A percentile compares a stretch with the other conserved stretches of the same genome.
Evolutionary conservation across 495 filamentous ascomycete species (phyloP).

Genomic region (Poronia punctata): DNA sequence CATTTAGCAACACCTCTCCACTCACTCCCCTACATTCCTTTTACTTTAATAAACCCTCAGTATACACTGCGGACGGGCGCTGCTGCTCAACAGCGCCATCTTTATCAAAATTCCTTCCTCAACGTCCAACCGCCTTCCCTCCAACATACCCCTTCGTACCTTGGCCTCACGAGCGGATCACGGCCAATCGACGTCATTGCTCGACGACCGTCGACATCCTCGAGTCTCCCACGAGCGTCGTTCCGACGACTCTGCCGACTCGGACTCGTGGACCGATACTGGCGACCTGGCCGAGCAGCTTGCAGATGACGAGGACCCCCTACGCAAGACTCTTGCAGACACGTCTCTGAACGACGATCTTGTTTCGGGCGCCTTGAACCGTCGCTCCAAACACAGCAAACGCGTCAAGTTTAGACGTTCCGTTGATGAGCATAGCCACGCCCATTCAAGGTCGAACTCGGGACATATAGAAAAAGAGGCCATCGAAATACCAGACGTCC

Average conservation of each 20-base stretch:
- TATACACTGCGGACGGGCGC: constrained; percentile 43
- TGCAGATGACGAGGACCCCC: constrained; percentile 70
- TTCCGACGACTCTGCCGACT: constrained; percentile 57
- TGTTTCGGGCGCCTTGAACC: constrained; percentile 40
- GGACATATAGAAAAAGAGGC: constrained; percentile 65
- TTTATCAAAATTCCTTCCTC: constrained; percentile 50
- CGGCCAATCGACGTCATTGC: constrained; percentile 35
- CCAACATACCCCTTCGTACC: constrained; percentile 57
- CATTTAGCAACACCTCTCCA: constrained; percentile 17
- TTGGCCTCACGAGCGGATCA: constrained; percentile 35
- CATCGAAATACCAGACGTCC: constrained; percentile 71
- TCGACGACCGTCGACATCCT: constrained; percentile 29
- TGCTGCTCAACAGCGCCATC: constrained; percentile 55
- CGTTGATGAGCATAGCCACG: constrained; percentile 23
- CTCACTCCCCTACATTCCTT: constrained; percentile 18
- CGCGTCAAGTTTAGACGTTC: constrained; percentile 40
- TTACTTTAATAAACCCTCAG: constrained; percentile 22
- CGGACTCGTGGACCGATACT: constrained; percentile 84
- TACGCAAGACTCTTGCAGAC: constrained; percentile 56
- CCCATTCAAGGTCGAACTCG: constrained; percentile 19
- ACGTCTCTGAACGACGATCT: constrained; percentile 52
- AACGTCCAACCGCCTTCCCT: constrained; percentile 45
- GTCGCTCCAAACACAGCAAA: constrained; percentile 32
- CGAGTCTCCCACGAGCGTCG: constrained; percentile 37
- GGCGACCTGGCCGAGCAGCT: constrained; percentile 90